Percentiles rank a stretch among this genome's conserved stretches.
These are phyloP conservation scores for Colletotrichum sp. DNA, from an alignment of 2,329 filamentous ascomycete species.

Conservation along the genomic window DNA sequence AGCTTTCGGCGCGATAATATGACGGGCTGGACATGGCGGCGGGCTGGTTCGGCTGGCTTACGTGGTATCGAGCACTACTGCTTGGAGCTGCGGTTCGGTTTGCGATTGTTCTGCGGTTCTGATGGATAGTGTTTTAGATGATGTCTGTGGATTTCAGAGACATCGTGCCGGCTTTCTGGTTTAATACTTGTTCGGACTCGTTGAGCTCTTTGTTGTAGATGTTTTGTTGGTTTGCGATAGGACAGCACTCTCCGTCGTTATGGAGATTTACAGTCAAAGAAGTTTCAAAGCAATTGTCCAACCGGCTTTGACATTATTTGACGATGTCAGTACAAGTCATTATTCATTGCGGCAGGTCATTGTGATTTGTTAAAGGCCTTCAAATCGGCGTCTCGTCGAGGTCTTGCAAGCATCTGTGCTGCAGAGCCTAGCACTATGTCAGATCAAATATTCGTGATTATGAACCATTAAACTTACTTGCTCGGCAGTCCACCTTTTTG, in stretches of 20 bases:
- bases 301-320: background rate
- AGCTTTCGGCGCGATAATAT: background rate
- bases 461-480: constrained; percentile 30
- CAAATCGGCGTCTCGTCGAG: background rate
- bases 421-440: constrained; percentile 3
- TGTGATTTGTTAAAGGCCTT: background rate
- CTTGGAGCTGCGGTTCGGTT: background rate
- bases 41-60: background rate
- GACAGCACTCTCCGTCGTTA: background rate
- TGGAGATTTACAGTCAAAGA: background rate
- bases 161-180: background rate
- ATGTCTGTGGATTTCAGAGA: background rate
- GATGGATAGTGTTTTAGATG: background rate
- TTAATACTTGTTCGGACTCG: background rate
- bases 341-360: background rate
- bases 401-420: background rate
- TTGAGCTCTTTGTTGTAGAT: background rate
- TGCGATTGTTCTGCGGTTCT: background rate
- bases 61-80: background rate
- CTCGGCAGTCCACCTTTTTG: constrained; percentile 68
- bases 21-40: background rate
- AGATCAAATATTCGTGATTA: background rate
- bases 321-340: background rate
- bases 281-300: background rate
- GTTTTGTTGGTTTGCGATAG: background rate